These are phyloP conservation scores for Graphilbum sp. DNA, from an alignment of 2,329 filamentous ascomycete genomes.

Conservation along the genomic window DNA sequence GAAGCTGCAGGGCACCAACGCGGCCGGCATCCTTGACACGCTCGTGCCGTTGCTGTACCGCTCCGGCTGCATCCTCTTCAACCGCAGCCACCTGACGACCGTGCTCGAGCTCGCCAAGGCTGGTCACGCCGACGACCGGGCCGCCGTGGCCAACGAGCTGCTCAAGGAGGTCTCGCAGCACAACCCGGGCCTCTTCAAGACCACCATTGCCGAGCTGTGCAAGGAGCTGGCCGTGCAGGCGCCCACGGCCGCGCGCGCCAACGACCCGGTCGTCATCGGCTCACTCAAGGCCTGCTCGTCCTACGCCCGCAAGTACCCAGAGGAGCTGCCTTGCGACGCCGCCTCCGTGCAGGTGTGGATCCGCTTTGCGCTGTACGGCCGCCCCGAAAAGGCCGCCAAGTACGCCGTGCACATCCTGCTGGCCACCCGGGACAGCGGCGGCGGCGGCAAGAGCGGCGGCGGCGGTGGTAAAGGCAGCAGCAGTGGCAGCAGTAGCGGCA, in stretches of 20 bases:
- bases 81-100: conserved; percentile 79
- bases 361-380: conserved; percentile 68
- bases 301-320: conserved; percentile 72
- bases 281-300: conserved; percentile 87
- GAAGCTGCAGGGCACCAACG: conserved; percentile 51
- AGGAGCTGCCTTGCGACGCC: conserved; percentile 66
- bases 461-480: no score
- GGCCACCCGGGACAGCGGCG: conserved; percentile 54
- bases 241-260: conserved; percentile 49
- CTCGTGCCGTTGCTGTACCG: conserved; percentile 71
- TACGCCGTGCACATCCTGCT: conserved; percentile 86
- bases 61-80: conserved; percentile 73
- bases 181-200: conserved; percentile 82
- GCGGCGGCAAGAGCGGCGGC: conserved; percentile 65
- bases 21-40: conserved; percentile 56
- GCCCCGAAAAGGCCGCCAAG: conserved; percentile 71
- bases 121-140: conserved; percentile 53
- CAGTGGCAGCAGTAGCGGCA: no score
- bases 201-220: conserved; percentile 82
- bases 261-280: conserved; percentile 64
- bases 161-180: conserved; percentile 81
- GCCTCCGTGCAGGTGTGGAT: conserved; percentile 69
- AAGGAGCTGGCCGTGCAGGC: conserved; percentile 69
- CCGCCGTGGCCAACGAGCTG: conserved; percentile 68
- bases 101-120: conserved; percentile 80